Percentiles rank a stretch among this genome's conserved stretches.
These are phyloP conservation scores for Mycena alexandri DNA, from an alignment of 768 basidiomycete genomes.

Conservation along the genomic window DNA sequence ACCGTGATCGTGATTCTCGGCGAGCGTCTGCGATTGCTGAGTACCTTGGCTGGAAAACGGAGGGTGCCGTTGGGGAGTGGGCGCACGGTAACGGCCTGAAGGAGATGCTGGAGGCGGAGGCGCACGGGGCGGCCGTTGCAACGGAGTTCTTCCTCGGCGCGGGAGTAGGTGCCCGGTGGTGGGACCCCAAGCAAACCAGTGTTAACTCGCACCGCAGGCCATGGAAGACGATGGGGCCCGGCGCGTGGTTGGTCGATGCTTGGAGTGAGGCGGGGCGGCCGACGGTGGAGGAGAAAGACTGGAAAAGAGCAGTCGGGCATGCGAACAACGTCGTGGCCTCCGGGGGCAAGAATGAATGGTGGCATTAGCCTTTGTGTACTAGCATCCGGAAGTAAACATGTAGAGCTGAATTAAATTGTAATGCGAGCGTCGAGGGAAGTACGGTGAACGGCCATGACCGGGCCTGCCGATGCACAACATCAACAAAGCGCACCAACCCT, in stretches of 20 bases:
- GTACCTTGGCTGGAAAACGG: neutral
- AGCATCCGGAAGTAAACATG: no score
- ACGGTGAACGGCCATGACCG: no score
- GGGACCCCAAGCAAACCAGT: neutral
- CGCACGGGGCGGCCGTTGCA: conserved; percentile 5
- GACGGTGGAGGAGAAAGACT: neutral
- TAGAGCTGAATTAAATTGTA: no score
- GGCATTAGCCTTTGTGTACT: no score
- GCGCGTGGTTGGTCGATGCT: conserved; percentile 8
- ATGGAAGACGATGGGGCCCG: conserved; percentile 12
- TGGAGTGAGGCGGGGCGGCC: conserved; percentile 3
- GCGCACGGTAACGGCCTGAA: neutral
- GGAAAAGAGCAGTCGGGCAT: neutral
- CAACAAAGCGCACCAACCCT: no score
- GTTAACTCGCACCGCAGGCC: neutral
- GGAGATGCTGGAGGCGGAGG: neutral
- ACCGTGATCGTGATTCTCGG: neutral
- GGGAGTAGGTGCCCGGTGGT: conserved; percentile 4
- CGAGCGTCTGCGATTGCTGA: neutral
- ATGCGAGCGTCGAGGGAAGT: no score
- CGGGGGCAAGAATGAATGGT: no score
- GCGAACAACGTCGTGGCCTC: no score
- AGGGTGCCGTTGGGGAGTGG: neutral
- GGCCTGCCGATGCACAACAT: no score
- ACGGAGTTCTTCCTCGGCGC: neutral